Conservation (phyloP, 495 filamentous ascomycete genomes). For the Sabuloglossum arenarium region DNA sequence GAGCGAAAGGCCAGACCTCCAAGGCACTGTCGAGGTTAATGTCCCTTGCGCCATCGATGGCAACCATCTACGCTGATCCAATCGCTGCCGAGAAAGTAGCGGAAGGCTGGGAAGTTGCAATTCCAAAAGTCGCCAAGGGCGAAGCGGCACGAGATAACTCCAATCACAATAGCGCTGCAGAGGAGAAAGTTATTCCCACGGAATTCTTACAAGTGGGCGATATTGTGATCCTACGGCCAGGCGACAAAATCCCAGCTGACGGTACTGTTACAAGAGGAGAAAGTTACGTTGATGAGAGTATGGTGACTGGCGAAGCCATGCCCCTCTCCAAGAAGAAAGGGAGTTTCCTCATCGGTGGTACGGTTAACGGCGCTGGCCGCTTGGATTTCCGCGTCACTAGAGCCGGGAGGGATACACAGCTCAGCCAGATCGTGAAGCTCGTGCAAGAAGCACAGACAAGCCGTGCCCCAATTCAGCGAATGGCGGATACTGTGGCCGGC, state of each 20-base stretch:
- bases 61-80: conserved; percentile 92
- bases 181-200: conserved; percentile 71
- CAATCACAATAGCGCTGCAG: conserved; percentile 34
- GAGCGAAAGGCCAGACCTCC: conserved; percentile 91
- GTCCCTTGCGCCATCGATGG: conserved; percentile 90
- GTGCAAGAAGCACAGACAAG: conserved; percentile 94
- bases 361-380: conserved; percentile 81
- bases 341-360: conserved; percentile 71
- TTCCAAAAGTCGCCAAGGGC: conserved; percentile 2
- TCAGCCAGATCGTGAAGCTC: conserved; percentile 92
- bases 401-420: conserved; percentile 83
- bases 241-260: conserved; percentile 93
- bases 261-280: conserved; percentile 72
- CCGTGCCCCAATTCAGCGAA: conserved; percentile 81
- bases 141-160: conserved; percentile 12
- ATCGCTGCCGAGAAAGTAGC: conserved; percentile 82
- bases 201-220: conserved; percentile 91
- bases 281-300: conserved; percentile 89
- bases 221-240: conserved; percentile 77
- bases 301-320: conserved; percentile 95
- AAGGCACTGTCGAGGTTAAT: conserved; percentile 88
- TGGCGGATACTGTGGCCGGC: conserved; percentile 80
- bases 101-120: conserved; percentile 42
- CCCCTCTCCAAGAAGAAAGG: conserved; percentile 76
- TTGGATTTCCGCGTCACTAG: conserved; percentile 86